Evolutionary conservation across 139 green algal genomes (phyloP).

Genomic region (Coccomyxa sp.): DNA sequence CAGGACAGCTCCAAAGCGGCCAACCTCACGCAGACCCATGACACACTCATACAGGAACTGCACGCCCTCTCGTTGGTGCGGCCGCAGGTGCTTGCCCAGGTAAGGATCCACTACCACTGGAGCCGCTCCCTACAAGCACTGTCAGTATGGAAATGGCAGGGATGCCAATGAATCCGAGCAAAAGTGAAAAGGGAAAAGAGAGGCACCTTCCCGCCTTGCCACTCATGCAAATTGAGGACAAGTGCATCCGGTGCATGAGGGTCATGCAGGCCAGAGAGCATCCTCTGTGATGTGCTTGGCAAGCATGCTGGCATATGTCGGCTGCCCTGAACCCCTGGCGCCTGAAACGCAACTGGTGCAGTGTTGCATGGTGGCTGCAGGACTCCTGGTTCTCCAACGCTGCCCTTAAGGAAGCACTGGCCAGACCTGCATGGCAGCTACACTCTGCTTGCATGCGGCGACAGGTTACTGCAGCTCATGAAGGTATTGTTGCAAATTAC

Average conservation of each 20-base stretch:
- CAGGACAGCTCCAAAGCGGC: slow-evolving; percentile 58
- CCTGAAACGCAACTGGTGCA: background rate
- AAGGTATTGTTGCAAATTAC: too few species aligned
- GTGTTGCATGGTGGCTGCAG: background rate
- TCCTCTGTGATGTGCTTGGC: too few species aligned
- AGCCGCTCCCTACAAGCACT: background rate
- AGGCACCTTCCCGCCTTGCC: slow-evolving; percentile 15
- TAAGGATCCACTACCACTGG: background rate
- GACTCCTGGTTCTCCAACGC: background rate
- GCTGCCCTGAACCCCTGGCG: background rate
- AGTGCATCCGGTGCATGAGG: slow-evolving; percentile 39
- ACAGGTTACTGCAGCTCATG: background rate
- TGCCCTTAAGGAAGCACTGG: slow-evolving; percentile 23
- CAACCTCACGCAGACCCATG: slow-evolving; percentile 22
- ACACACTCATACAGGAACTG: slow-evolving; percentile 74
- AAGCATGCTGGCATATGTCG: background rate
- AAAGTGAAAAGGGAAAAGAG: slow-evolving; percentile 46
- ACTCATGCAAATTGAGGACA: slow-evolving; percentile 50
- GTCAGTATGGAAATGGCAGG: background rate
- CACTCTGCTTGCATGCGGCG: background rate
- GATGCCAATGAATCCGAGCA: background rate
- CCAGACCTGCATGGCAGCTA: slow-evolving; percentile 16
- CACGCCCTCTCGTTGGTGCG: slow-evolving; percentile 67
- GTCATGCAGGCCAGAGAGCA: slow-evolving; percentile 40
- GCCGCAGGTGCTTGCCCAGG: slow-evolving; percentile 31